These are phyloP conservation scores for Geranomyces variabilis DNA, from an alignment of 192 early-diverging fungal genomes.

Conservation along the genomic window DNA sequence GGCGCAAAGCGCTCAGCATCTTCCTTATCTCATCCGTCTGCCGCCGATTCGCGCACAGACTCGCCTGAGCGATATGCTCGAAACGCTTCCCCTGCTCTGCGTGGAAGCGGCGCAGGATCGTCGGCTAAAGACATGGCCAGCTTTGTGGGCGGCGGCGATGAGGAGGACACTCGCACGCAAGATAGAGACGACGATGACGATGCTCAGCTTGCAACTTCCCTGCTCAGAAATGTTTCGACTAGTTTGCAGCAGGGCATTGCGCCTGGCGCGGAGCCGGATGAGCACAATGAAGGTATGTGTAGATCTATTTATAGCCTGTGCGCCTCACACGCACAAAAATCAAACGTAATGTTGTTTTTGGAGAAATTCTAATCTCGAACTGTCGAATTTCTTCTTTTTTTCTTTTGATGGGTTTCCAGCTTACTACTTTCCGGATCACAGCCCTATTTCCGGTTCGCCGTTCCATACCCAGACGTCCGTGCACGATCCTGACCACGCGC, in stretches of 20 bases:
- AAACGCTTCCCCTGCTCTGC: not conserved
- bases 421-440: not conserved
- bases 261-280: not conserved
- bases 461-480: not conserved
- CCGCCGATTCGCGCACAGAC: not conserved
- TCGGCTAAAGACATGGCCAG: not conserved
- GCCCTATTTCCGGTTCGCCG: not conserved
- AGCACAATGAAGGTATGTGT: not conserved
- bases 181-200: not conserved
- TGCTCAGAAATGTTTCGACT: not conserved
- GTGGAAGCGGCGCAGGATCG: not conserved
- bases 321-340: not conserved
- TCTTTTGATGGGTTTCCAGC: not conserved
- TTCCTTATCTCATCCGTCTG: too few relatives aligned
- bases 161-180: not conserved
- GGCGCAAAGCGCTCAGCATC: not conserved
- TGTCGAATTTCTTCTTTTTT: conserved; percentile 5
- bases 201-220: not conserved
- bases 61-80: not conserved
- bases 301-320: not conserved
- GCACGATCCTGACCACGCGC: not conserved
- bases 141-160: not conserved
- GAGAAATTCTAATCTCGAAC: not conserved
- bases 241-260: conserved; percentile 7
- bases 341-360: too few relatives aligned